Base-by-base conservation (phyloP, 129 eudicot species). In the Centaurea solstitialis region DNA sequence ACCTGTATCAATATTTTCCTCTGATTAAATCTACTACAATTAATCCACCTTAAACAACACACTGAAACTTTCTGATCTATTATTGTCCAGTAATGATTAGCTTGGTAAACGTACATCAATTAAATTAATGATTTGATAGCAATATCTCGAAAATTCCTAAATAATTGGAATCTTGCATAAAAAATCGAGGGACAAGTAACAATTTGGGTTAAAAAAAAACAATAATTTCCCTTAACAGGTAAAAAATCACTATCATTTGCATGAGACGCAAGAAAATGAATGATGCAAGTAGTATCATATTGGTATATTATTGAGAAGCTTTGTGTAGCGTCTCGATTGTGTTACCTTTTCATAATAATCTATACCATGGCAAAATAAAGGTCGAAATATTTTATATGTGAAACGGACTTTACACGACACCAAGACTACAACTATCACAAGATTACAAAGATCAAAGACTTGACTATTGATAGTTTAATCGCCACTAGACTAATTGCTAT, bases 281-380 rank as follows among this genome's bases (percentile, higher is more conserved):
- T 75, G 79, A 75, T 59, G 79, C 79, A 59, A 28, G 50, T 26
- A 26, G 30, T 26, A 26, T 26, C 30, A n/a, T n/a, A n/a, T n/a
- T n/a, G n/a, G n/a, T n/a, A n/a, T 30, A 30, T 47, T 68, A 9
- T 15, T 30, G 45, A 45, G 73, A 69, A 69, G 73, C 43, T 69
- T 69, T 45, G n/a, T 69, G 72, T 38, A 33, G 37, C 4, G 1
- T 33, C 4, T 33, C 5, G 37, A 33, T 3, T 26, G 4, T 28
- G 7, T 33, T 69, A 69, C 30, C 73, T 10, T 69, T 30, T 15
- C 43, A 33, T 11, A 8, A 13, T 38, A 1, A 1, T 28, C 8
- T 38, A 12, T 30, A 68, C 8, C 41, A 68, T 11, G 43, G 13
- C 35, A 30, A 30, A 30, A 33, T 13, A 13, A 68, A 13, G 43